Base-by-base conservation (phyloP, 2,329 filamentous ascomycete genomes). In the Epichloe gansuensis region DNA sequence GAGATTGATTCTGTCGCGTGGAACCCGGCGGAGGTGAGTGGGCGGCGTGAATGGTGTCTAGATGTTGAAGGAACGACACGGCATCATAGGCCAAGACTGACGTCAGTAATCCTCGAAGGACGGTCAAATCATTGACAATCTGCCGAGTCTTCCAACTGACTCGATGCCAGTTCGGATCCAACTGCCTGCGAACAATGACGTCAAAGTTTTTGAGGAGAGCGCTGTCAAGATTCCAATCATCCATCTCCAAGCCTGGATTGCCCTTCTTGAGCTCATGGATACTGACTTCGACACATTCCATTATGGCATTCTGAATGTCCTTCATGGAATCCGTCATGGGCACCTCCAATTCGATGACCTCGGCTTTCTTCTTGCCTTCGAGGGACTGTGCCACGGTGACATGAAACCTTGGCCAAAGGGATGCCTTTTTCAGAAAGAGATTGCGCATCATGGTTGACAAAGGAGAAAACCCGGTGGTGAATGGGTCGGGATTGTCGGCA, bases 151-250 rank as follows among this genome's bases (percentile, higher is more conserved):
- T 90, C 77, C 88, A 95, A 66, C 87, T 96, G 50, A 95, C 88
- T 51, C 93, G 82, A 71, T 98, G 93, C 93, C 93, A 98, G 54
- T 97, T 91, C 4, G 91, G 91, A 63, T 97, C 91, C 17, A 98
- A 74, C 67, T 98, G 93, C 54, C 91, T 80, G 56, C 91, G 80
- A 49, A 98, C 83, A 52, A 91, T 85, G 55, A 87, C 75, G 65
- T 97, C 93, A 66, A 98, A 98, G 62, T 90, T 95, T 63, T 86
- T 88, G 59, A 96, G 86, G 55, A 97, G 71, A 38, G 91, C 91
- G 63, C 88, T 96, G 67, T 97, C 91, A 17, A 95, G 75, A 48
- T 89, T 96, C 91, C 91, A 97, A 63, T 96, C 91, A 55, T 94
- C 91, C 82, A 97, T 91, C 60, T 97, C 91, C 6, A 98, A 74